A percentile compares a stretch with the other conserved stretches of the same genome.
Evolutionary conservation across 163 green algal genomes (phyloP).

Genomic region (Prototheca stagnorum): DNA sequence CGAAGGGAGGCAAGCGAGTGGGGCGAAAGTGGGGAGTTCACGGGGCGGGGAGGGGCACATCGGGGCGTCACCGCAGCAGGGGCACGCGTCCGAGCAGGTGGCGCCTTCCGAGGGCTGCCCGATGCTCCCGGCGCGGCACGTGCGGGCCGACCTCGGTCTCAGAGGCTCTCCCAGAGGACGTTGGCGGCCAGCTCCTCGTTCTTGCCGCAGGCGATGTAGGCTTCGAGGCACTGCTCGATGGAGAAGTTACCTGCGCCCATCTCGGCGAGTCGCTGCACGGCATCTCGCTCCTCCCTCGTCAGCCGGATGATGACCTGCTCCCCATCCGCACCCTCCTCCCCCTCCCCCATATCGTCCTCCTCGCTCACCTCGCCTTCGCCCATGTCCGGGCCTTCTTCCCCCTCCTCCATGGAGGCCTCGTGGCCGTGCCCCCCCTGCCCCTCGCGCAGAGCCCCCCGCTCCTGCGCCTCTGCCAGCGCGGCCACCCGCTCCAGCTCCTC

Average conservation of each 20-base stretch:
- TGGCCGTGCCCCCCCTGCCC: conserved; percentile 4
- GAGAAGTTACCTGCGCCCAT: conserved; percentile 94
- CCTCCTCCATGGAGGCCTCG: conserved; percentile 1
- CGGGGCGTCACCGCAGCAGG: too few relatives aligned
- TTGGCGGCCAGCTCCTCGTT: conserved; percentile 90
- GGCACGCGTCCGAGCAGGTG: too few relatives aligned
- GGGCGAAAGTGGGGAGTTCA: too few relatives aligned
- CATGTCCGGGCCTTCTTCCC: too few relatives aligned
- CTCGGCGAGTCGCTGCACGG: conserved; percentile 53
- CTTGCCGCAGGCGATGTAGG: conserved; percentile 89
- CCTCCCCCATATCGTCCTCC: conserved; percentile 13
- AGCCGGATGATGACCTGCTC: conserved; percentile 42
- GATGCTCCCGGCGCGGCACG: too few relatives aligned
- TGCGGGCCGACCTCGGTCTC: too few relatives aligned
- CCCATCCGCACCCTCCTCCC: conserved; percentile 7
- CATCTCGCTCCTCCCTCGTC: conserved; percentile 57
- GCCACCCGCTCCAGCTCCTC: too few relatives aligned
- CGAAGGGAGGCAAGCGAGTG: too few relatives aligned
- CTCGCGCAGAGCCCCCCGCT: neutral
- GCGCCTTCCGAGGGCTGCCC: too few relatives aligned
- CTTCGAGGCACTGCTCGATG: conserved; percentile 36
- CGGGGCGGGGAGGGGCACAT: too few relatives aligned
- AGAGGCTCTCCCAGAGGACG: conserved; percentile 82
- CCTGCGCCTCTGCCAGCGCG: too few relatives aligned
- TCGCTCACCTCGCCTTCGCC: conserved; percentile 16